Conservation (phyloP, 192 early-diverging fungal genomes). For the Gaertneriomyces sp. region DNA sequence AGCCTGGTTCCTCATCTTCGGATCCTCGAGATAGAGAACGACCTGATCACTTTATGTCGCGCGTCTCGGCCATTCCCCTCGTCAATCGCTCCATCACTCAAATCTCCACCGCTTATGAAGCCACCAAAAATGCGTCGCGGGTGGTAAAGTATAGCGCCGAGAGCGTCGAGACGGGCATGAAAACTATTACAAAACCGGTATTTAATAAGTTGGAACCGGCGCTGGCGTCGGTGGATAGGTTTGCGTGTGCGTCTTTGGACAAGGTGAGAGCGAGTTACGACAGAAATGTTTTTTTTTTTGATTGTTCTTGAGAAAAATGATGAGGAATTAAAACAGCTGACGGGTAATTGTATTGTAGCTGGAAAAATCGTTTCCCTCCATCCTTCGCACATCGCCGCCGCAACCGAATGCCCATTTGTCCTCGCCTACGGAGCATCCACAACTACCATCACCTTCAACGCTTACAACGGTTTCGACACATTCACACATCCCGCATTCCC, state of each 20-base stretch:
- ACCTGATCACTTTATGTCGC: conserved; percentile 61
- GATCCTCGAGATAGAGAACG: background rate
- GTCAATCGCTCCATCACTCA: conserved; percentile 66
- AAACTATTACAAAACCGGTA: conserved; percentile 68
- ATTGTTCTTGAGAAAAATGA: background rate
- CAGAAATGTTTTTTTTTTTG: background rate
- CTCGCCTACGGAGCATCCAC: too few relatives aligned
- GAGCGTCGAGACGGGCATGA: conserved; percentile 73
- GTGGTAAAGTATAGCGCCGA: conserved; percentile 67
- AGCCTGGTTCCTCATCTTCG: background rate
- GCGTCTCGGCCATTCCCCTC: conserved; percentile 74
- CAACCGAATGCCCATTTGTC: too few relatives aligned
- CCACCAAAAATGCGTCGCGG: conserved; percentile 60
- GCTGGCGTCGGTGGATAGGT: conserved; percentile 63
- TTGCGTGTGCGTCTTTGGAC: conserved; percentile 74
- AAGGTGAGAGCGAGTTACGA: conserved; percentile 41
- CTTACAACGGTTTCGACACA: too few relatives aligned
- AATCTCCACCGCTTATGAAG: conserved; percentile 62
- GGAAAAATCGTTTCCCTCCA: conserved; percentile 33
- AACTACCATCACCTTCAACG: too few relatives aligned
- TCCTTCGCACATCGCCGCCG: background rate
- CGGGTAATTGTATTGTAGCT: conserved; percentile 18
- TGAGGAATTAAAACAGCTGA: background rate
- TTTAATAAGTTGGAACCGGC: conserved; percentile 69
- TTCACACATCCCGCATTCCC: too few relatives aligned